Evolutionary conservation across 1,284 basidiomycete genomes (phyloP).

Genomic region (Tylopilus sp.): DNA sequence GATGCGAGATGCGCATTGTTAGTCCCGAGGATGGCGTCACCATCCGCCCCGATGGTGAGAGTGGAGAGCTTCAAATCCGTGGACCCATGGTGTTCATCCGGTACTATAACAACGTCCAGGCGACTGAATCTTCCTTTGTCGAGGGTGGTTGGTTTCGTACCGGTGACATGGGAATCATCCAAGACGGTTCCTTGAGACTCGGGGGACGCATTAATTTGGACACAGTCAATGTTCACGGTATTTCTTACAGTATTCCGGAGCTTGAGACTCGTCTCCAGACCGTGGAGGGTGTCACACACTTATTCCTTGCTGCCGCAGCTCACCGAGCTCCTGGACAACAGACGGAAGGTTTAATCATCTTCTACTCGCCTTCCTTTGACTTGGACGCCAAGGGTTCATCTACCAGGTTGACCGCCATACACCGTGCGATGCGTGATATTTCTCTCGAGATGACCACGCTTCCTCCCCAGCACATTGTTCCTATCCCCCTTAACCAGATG

Average conservation of each 20-base stretch:
- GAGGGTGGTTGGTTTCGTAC: conserved; percentile 43
- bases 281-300: conserved; percentile 35
- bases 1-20: conserved; percentile 36
- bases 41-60: conserved; percentile 27
- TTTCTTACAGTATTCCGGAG: conserved; percentile 39
- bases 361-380: no score
- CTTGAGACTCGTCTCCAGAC: conserved; percentile 40
- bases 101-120: conserved; percentile 43
- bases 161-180: conserved; percentile 38
- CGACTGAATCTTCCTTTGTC: conserved; percentile 43
- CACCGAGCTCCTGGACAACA: no score
- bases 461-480: conserved; percentile 27
- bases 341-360: no score
- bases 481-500: conserved; percentile 30
- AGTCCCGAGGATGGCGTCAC: conserved; percentile 33
- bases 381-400: conserved; percentile 23
- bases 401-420: conserved; percentile 13
- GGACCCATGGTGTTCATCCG: conserved; percentile 41
- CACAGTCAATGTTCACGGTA: no score
- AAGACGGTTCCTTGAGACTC: conserved; percentile 35
- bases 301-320: conserved; percentile 36
- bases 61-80: conserved; percentile 41
- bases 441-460: conserved; percentile 30
- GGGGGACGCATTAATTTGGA: conserved; percentile 43
- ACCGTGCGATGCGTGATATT: no score